These are phyloP conservation scores for Aschersonia sp. DNA, from an alignment of 2,329 filamentous ascomycete genomes.

Conservation along the genomic window DNA sequence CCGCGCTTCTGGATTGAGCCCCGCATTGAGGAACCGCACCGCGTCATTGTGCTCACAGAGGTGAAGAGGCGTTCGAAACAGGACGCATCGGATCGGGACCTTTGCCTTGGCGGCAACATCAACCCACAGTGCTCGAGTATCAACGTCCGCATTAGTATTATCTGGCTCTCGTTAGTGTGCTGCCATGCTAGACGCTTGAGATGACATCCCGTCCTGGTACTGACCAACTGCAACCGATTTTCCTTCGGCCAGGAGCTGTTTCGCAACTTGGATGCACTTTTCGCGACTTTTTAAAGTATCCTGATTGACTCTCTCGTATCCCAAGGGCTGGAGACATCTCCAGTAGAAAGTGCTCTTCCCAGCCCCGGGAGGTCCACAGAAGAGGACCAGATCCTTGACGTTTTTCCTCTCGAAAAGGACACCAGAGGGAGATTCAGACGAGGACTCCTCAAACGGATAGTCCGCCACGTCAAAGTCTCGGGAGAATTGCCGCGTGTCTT, in stretches of 20 bases:
- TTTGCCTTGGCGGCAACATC: slow-evolving; percentile 53
- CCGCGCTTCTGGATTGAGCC: slow-evolving; percentile 75
- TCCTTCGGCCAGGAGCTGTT: slow-evolving; percentile 46
- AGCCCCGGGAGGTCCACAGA: slow-evolving; percentile 77
- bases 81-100: slow-evolving; percentile 70
- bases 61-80: slow-evolving; percentile 58
- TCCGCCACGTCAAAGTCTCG: slow-evolving; percentile 56
- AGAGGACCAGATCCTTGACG: slow-evolving; percentile 61
- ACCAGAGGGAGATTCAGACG: slow-evolving; percentile 8
- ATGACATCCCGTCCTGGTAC: slow-evolving; percentile 13
- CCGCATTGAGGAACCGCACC: slow-evolving; percentile 54
- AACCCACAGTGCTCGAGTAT: slow-evolving; percentile 67
- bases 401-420: slow-evolving; percentile 45
- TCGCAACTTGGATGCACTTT: slow-evolving; percentile 59
- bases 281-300: slow-evolving; percentile 65
- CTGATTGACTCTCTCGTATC: slow-evolving; percentile 80
- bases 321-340: slow-evolving; percentile 59
- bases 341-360: slow-evolving; percentile 90
- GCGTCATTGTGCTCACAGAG: slow-evolving; percentile 78
- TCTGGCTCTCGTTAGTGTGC: slow-evolving; percentile 36
- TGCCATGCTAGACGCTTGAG: background rate
- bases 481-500: slow-evolving; percentile 48
- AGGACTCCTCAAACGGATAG: slow-evolving; percentile 29
- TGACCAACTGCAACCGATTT: slow-evolving; percentile 64
- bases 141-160: slow-evolving; percentile 83